These are phyloP conservation scores for Colletotrichum orchidophilum DNA, from an alignment of 2,329 filamentous ascomycete species.

Conservation along the genomic window DNA sequence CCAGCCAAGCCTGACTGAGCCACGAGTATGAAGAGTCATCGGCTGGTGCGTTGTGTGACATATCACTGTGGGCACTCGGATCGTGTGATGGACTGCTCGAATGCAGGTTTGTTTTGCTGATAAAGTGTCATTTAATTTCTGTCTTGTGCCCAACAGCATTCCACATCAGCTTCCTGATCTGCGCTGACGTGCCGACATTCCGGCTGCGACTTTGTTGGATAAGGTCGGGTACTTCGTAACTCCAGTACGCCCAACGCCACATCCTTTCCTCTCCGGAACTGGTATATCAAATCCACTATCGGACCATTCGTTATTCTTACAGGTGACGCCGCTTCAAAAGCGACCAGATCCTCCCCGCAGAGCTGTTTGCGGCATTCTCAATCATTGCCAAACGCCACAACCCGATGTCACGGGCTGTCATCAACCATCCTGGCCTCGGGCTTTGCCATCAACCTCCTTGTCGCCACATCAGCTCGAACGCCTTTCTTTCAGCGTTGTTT, in stretches of 20 bases:
- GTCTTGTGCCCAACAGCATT: background rate
- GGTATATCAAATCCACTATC: slow-evolving; percentile 17
- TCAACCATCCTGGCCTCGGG: background rate
- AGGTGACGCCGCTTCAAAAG: background rate
- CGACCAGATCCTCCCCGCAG: background rate
- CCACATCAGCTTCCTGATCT: background rate
- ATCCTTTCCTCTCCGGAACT: slow-evolving; percentile 8
- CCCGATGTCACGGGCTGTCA: background rate
- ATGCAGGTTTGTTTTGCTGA: background rate
- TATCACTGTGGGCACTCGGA: background rate
- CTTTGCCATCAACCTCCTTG: background rate
- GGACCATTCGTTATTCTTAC: background rate
- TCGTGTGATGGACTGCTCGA: background rate
- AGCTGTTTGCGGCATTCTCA: slow-evolving; percentile 8
- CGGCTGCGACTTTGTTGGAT: background rate
- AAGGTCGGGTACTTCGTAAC: background rate
- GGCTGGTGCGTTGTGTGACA: background rate
- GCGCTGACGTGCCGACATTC: slow-evolving; percentile 2
- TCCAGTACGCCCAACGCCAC: slow-evolving; percentile 26
- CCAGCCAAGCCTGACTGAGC: background rate
- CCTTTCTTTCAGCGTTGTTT: background rate
- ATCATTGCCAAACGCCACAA: slow-evolving; percentile 9
- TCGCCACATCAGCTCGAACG: background rate
- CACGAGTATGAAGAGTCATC: background rate
- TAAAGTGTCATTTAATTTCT: background rate